Conservation (phyloP, 2,329 filamentous ascomycete genomes). For the Orbilia quercus region DNA sequence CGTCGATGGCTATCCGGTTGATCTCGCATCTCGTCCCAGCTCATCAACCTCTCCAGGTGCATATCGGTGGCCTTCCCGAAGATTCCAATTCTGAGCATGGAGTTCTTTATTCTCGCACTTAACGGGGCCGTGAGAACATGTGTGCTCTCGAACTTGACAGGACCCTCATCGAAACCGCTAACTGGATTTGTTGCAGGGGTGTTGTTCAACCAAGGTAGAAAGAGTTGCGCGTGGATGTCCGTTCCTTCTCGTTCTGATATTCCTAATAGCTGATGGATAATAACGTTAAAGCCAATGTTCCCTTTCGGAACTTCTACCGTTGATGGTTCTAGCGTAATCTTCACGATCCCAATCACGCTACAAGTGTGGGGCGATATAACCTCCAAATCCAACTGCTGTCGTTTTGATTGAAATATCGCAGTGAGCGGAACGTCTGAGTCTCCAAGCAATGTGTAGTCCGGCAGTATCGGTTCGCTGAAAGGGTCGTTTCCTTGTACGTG, state of each 20-base stretch:
- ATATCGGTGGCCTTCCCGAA: constrained; percentile 91
- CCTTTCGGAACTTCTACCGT: constrained; percentile 90
- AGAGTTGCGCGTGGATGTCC: constrained; percentile 95
- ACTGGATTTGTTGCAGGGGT: constrained; percentile 97
- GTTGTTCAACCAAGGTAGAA: constrained; percentile 88
- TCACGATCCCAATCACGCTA: constrained; percentile 88
- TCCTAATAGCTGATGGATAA: constrained; percentile 94
- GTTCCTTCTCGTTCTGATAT: constrained; percentile 96
- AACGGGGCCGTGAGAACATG: constrained; percentile 96
- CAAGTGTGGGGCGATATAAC: constrained; percentile 92
- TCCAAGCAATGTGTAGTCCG: constrained; percentile 89
- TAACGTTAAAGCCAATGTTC: constrained; percentile 96
- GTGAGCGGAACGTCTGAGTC: constrained; percentile 92
- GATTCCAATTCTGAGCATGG: constrained; percentile 84
- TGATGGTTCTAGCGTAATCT: constrained; percentile 90
- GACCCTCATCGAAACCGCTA: constrained; percentile 88
- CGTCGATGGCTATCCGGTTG: constrained; percentile 69
- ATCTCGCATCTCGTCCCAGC: constrained; percentile 99
- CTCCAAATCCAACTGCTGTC: constrained; percentile 93
- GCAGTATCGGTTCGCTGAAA: constrained; percentile 89
- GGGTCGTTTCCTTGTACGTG: constrained; percentile 93
- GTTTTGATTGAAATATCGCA: constrained; percentile 91
- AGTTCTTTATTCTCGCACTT: constrained; percentile 74
- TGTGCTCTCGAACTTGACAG: constrained; percentile 94
- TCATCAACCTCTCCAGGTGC: constrained; percentile 95